Conservation (phyloP, 2,329 filamentous ascomycete species). For the Botrytis fabae region DNA sequence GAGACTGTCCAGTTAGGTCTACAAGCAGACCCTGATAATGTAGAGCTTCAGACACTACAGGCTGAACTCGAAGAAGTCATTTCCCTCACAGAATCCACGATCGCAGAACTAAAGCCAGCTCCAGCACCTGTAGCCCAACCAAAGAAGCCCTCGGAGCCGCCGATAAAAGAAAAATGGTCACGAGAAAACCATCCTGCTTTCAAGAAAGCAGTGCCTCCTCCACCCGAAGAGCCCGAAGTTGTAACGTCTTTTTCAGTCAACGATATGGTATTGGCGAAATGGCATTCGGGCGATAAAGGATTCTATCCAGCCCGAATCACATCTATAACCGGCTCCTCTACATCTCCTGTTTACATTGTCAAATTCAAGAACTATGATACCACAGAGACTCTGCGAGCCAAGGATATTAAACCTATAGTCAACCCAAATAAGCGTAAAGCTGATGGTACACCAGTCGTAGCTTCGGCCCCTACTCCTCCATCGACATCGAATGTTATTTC, state of each 20-base stretch:
- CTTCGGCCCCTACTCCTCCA: conserved; percentile 47
- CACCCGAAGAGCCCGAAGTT: conserved; percentile 52
- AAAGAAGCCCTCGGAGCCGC: conserved; percentile 49
- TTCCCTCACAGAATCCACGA: conserved; percentile 72
- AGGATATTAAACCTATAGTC: conserved; percentile 79
- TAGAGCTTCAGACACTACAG: conserved; percentile 74
- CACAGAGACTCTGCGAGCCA: conserved; percentile 76
- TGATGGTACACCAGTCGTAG: conserved; percentile 64
- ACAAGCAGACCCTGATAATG: conserved; percentile 76
- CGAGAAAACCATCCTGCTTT: conserved; percentile 78
- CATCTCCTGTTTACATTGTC: conserved; percentile 88
- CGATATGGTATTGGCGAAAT: conserved; percentile 87
- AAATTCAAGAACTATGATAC: conserved; percentile 91
- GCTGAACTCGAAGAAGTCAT: conserved; percentile 82
- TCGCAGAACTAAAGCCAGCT: conserved; percentile 69
- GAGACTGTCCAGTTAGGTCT: conserved; percentile 75
- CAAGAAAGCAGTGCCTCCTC: conserved; percentile 55
- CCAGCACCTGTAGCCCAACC: conserved; percentile 36
- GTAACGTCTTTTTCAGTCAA: conserved; percentile 75
- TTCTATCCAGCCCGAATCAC: conserved; percentile 94
- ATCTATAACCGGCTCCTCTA: conserved; percentile 88
- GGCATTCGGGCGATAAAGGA: conserved; percentile 81
- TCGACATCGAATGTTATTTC: conserved; percentile 42
- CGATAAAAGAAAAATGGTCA: conserved; percentile 72
- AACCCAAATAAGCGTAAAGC: conserved; percentile 80